Conservation (phyloP, 2,329 filamentous ascomycete genomes). For the Sporothrix inflata region DNA sequence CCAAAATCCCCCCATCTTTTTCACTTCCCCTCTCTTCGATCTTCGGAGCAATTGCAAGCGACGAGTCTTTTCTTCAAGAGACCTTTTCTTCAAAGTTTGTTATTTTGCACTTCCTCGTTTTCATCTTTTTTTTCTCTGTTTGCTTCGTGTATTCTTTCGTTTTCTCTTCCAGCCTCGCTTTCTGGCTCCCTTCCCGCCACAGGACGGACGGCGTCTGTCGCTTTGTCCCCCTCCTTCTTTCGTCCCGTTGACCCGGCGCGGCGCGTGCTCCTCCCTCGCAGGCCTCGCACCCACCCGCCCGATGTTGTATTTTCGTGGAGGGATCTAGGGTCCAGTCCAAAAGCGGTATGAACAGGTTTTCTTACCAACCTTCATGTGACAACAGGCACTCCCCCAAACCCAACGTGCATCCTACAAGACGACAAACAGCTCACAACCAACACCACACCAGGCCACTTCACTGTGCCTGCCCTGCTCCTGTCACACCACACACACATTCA, state of each 20-base stretch:
- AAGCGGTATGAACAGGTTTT: not conserved
- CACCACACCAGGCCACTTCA: not conserved
- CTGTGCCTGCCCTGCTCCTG: not conserved
- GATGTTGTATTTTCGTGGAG: not conserved
- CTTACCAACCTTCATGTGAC: not conserved
- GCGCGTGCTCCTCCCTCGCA: not conserved
- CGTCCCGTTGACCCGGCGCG: slow-evolving; percentile 15
- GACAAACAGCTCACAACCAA: not conserved
- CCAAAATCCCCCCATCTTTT: not conserved
- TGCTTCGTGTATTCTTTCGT: not conserved
- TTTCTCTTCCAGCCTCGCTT: too few relatives aligned
- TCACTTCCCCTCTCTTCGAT: not conserved
- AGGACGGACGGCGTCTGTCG: too few relatives aligned
- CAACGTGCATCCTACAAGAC: not conserved
- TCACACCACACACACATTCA: not conserved
- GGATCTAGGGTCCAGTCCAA: too few relatives aligned
- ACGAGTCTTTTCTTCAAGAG: too few relatives aligned
- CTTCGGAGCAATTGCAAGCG: too few relatives aligned
- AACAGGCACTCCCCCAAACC: too few relatives aligned
- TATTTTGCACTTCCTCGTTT: too few relatives aligned
- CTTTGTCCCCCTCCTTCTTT: not conserved
- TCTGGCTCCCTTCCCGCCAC: too few relatives aligned
- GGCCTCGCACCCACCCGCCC: not conserved
- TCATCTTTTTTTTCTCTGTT: not conserved
- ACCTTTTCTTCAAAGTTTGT: too few relatives aligned